Conservation (phyloP, 805 yeast species). For the Myxozyma mucilagina region DNA sequence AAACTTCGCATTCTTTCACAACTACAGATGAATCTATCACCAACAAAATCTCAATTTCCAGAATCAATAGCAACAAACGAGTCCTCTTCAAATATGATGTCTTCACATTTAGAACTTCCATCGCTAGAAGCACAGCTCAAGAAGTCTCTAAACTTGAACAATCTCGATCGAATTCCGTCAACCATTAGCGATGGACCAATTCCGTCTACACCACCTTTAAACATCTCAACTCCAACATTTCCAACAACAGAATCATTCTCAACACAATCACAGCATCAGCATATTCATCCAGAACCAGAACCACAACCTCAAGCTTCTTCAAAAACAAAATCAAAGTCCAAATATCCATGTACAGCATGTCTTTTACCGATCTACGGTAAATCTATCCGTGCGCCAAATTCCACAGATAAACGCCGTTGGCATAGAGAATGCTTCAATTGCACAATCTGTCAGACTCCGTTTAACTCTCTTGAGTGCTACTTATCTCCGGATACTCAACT, state of each 20-base stretch:
- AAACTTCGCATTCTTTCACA: slow-evolving; percentile 12
- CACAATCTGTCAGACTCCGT: slow-evolving; percentile 50
- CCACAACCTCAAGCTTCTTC: not conserved
- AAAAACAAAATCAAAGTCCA: not conserved
- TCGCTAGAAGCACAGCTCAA: no score
- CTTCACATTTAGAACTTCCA: no score
- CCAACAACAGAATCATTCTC: not conserved
- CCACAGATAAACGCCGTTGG: slow-evolving; percentile 50
- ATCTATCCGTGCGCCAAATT: slow-evolving; percentile 6
- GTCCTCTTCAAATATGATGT: no score
- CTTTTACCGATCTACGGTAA: slow-evolving; percentile 3
- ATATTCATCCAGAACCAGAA: not conserved
- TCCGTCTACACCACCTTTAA: not conserved
- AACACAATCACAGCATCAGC: not conserved
- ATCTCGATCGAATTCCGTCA: no score
- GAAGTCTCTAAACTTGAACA: no score
- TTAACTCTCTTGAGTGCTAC: slow-evolving; percentile 47
- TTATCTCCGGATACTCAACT: slow-evolving; percentile 63
- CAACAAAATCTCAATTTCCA: not conserved
- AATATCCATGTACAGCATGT: slow-evolving; percentile 7
- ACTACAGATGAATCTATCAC: slow-evolving; percentile 16
- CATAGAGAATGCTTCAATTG: slow-evolving; percentile 86
- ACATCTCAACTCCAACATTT: not conserved
- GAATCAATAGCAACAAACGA: not conserved
- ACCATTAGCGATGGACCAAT: no score